Evolutionary conservation across 2,329 filamentous ascomycete genomes (phyloP), one percentile per base, ranked within the genome.

Genomic region (Sordariomycetes sp.): DNA sequence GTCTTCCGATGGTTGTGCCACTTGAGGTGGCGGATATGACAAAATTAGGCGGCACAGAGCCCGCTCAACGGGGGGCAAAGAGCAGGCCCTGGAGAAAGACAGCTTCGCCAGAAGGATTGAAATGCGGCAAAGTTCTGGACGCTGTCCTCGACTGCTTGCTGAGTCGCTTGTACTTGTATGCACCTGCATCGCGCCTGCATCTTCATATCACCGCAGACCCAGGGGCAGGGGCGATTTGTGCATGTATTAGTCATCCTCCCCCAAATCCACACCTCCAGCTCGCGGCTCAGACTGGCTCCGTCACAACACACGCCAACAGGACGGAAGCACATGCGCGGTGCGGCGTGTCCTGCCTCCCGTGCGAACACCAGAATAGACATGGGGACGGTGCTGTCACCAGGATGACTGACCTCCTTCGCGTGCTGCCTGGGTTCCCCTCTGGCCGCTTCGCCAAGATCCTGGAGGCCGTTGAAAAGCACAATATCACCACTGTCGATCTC

Each of bases 371-470:
- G 54, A 35, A 28, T 28, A 35, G 34, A 3, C 28, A 57, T 57
- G 54, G 54, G 40, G 48, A 48, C 40, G 16, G 54, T 22, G 6
- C 46, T 50, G 7, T 20, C 46, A 11, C 20, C 46, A 50, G 22
- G 46, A 95, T 95, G 90, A 90, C 86, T 66, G 93, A 97, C 82
- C 84, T 97, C 68, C 81, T 87, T 68, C 81, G 83, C 69, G 83
- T 95, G 69, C 81, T 97, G 64, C 91, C 93, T 66, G 80, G 84
- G 72, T 95, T 97, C 55, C 69, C 81, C 87, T 79, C 82, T 63
- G 79, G 81, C 67, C 79, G 80, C 61, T 93, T 88, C 73, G 78
- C 85, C 50, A 84, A 88, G 66, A 84, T 97, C 53, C 74, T 97
- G 35, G 86, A 89, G 2, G 83, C 85, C 24, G 81, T 97, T 58